phyloP scores from a whole-genome alignment of 116 monocot genomes.

The Iris pallida region DNA sequence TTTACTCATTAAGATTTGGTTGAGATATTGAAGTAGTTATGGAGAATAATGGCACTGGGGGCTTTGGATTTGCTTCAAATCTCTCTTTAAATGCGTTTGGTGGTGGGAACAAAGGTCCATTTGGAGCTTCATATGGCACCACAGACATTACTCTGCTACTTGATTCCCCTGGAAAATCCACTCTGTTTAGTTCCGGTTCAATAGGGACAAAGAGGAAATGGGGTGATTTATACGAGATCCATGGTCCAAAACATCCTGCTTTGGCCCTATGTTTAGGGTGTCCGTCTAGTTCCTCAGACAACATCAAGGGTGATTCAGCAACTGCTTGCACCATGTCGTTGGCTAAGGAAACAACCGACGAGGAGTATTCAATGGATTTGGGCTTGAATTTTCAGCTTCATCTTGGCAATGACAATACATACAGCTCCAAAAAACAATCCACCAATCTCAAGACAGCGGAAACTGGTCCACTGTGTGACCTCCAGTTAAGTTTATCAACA shows the following conservation, averaged over 20 bases:
- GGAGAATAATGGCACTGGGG: slow-evolving; percentile 13
- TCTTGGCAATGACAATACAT: slow-evolving; percentile 25
- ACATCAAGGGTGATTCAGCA: slow-evolving; percentile 42
- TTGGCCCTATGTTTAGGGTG: slow-evolving; percentile 43
- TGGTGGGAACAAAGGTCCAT: slow-evolving; percentile 7
- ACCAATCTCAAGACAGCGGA: background rate
- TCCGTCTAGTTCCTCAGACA: slow-evolving; percentile 42
- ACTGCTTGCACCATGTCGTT: slow-evolving; percentile 39
- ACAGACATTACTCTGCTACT: slow-evolving; percentile 31
- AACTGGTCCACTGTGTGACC: slow-evolving; percentile 13
- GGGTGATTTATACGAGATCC: slow-evolving; percentile 10
- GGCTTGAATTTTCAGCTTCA: slow-evolving; percentile 40
- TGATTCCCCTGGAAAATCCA: slow-evolving; percentile 15
- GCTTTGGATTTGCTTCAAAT: slow-evolving; percentile 13
- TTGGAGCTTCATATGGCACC: slow-evolving; percentile 11
- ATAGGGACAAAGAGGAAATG: slow-evolving; percentile 32
- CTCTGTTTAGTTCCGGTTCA: slow-evolving; percentile 2
- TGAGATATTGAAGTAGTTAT: slow-evolving; percentile 13
- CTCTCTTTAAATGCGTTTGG: slow-evolving; percentile 12
- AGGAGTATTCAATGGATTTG: slow-evolving; percentile 31
- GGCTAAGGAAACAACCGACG: slow-evolving; percentile 41
- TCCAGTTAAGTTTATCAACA: slow-evolving; percentile 51
- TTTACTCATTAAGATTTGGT: slow-evolving; percentile 15
- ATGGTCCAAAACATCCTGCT: slow-evolving; percentile 20
- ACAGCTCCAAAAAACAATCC: slow-evolving; percentile 2